Percentiles rank a stretch among this genome's conserved stretches.
These are phyloP conservation scores for Davidsoniella virescens DNA, from an alignment of 2,329 filamentous ascomycete species.

Conservation along the genomic window DNA sequence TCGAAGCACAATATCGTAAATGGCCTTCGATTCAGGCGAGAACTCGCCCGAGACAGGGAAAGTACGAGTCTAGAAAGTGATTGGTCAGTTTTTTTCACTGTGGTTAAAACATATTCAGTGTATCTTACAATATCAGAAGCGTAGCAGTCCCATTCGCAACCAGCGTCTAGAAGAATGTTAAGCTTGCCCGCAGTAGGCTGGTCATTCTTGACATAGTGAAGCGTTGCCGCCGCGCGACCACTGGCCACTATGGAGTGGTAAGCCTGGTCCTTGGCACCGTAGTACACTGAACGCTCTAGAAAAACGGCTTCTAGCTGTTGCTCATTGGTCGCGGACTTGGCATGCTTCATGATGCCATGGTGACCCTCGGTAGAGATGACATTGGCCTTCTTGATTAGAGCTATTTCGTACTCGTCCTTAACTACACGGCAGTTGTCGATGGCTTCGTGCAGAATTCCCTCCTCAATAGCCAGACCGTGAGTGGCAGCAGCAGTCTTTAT, in stretches of 20 bases:
- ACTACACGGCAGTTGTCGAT: conserved; percentile 53
- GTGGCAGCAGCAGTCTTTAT: conserved; percentile 55
- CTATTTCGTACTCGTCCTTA: conserved; percentile 62
- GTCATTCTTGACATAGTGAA: conserved; percentile 77
- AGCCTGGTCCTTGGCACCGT: conserved; percentile 66
- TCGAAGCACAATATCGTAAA: conserved; percentile 68
- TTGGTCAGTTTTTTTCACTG: neutral
- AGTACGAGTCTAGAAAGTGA: conserved; percentile 52
- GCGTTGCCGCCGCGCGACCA: conserved; percentile 63
- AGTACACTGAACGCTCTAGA: conserved; percentile 55
- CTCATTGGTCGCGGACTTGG: conserved; percentile 55
- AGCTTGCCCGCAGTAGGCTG: conserved; percentile 53
- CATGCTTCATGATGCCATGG: conserved; percentile 41
- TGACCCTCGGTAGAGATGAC: conserved; percentile 52
- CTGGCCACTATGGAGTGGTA: conserved; percentile 77
- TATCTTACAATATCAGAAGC: conserved; percentile 45
- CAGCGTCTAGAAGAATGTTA: conserved; percentile 72
- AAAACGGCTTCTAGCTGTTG: conserved; percentile 71
- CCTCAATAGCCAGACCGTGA: conserved; percentile 43
- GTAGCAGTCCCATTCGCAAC: conserved; percentile 59
- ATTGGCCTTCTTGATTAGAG: conserved; percentile 57
- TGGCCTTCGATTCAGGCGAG: conserved; percentile 50
- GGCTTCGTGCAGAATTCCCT: conserved; percentile 37
- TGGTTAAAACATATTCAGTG: neutral
- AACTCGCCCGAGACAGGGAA: conserved; percentile 67